These are phyloP conservation scores for Cymbopogon flexuosus DNA, from an alignment of 202 grass and related monocot species.

Conservation along the genomic window DNA sequence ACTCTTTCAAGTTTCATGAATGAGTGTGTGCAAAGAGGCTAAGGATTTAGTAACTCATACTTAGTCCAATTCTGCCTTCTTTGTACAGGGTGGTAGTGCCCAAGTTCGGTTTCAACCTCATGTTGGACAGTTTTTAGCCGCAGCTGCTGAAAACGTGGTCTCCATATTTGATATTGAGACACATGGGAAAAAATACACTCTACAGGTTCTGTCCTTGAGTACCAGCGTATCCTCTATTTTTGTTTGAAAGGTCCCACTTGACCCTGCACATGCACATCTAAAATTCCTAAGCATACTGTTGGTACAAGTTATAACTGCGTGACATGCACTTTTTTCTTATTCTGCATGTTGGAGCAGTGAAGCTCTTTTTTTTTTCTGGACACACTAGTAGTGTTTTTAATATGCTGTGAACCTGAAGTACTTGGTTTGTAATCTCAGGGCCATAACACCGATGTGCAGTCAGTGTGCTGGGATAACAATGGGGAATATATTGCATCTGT, in stretches of 20 bases:
- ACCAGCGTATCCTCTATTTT: background rate
- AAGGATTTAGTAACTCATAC: background rate
- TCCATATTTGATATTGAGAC: constrained; percentile 83
- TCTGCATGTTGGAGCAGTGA: background rate
- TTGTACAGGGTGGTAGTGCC: constrained; percentile 67
- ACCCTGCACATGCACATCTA: background rate
- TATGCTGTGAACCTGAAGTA: constrained; percentile 18
- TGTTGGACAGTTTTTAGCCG: constrained; percentile 69
- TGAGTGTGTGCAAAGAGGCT: background rate
- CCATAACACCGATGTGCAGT: constrained; percentile 75
- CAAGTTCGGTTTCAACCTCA: constrained; percentile 96
- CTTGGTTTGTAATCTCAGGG: constrained; percentile 53
- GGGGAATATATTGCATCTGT: constrained; percentile 82
- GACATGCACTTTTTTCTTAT: background rate
- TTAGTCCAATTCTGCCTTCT: constrained; percentile 11
- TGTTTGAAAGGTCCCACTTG: background rate
- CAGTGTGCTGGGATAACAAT: constrained; percentile 90
- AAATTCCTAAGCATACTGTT: background rate
- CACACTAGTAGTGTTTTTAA: background rate
- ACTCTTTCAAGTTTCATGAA: background rate
- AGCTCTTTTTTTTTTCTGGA: background rate
- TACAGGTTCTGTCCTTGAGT: constrained; percentile 59
- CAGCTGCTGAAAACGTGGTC: constrained; percentile 69
- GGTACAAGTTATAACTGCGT: background rate
- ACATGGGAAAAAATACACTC: constrained; percentile 55